These are phyloP conservation scores for Phytophthora rubi DNA, from an alignment of 352 stramenopile species.

Conservation along the genomic window DNA sequence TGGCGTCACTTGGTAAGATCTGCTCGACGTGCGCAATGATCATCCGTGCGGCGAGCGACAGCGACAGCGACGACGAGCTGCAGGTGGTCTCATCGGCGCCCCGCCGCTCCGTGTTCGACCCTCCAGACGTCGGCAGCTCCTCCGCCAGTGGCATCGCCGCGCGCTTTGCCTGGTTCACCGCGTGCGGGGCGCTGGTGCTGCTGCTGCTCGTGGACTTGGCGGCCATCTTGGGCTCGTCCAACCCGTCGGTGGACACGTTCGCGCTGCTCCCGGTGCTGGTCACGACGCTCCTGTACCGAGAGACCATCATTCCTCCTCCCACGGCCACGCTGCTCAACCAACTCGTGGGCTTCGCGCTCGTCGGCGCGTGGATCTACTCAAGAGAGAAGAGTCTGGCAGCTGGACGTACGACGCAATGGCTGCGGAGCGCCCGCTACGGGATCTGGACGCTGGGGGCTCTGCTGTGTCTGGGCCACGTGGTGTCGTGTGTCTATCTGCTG, in stretches of 20 bases:
- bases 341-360: conserved; percentile 47
- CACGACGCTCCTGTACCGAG: conserved; percentile 8
- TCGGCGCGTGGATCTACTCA: conserved; percentile 63
- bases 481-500: conserved; percentile 71
- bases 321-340: conserved; percentile 56
- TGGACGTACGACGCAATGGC: conserved; percentile 19
- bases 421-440: conserved; percentile 26
- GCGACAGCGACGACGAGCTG: conserved; percentile 51
- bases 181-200: conserved; percentile 45
- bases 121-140: neutral
- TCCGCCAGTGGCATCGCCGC: neutral
- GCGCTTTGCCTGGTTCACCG: conserved; percentile 54
- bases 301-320: conserved; percentile 28
- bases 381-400: conserved; percentile 41
- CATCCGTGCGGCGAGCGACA: conserved; percentile 70
- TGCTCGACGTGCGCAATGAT: conserved; percentile 55
- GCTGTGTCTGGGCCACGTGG: conserved; percentile 62
- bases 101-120: conserved; percentile 34
- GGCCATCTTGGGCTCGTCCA: conserved; percentile 34
- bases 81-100: conserved; percentile 1
- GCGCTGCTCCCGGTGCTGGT: conserved; percentile 39
- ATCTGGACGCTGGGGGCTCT: conserved; percentile 34
- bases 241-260: conserved; percentile 40
- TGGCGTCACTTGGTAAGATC: conserved; percentile 14
- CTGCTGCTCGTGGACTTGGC: conserved; percentile 72